Evolutionary conservation across 2,329 filamentous ascomycete genomes (phyloP).

Genomic region (Penicillium italicum): DNA sequence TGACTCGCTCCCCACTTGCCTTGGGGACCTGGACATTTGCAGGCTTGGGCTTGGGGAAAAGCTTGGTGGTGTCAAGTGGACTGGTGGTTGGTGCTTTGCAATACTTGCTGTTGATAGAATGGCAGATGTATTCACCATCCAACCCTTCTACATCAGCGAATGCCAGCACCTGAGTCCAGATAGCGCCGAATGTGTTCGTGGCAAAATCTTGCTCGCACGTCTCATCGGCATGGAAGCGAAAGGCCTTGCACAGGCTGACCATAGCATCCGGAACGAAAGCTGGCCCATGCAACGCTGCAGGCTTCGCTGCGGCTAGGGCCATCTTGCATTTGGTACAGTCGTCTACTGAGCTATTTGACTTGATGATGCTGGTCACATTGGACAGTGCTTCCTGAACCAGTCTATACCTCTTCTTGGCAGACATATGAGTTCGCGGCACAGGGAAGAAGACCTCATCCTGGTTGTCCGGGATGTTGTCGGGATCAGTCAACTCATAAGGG

Average conservation of each 20-base stretch:
- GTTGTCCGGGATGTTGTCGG: slow-evolving; percentile 50
- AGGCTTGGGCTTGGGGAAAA: slow-evolving; percentile 57
- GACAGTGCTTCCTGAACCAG: slow-evolving; percentile 43
- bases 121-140: slow-evolving; percentile 58
- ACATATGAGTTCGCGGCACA: slow-evolving; percentile 45
- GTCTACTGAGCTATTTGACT: slow-evolving; percentile 35
- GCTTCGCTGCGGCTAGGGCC: slow-evolving; percentile 50
- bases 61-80: slow-evolving; percentile 43
- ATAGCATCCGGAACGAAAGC: slow-evolving; percentile 50
- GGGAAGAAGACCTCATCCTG: slow-evolving; percentile 53
- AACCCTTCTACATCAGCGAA: slow-evolving; percentile 52
- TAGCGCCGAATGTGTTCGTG: slow-evolving; percentile 49
- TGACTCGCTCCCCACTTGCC: slow-evolving; percentile 53
- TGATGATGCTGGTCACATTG: slow-evolving; percentile 47
- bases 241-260: slow-evolving; percentile 50
- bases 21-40: slow-evolving; percentile 42
- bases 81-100: slow-evolving; percentile 48
- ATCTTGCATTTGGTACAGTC: slow-evolving; percentile 55
- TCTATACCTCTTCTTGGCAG: slow-evolving; percentile 36
- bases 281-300: slow-evolving; percentile 50
- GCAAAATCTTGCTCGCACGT: slow-evolving; percentile 50
- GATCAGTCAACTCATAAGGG: slow-evolving; percentile 54
- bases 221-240: slow-evolving; percentile 45
- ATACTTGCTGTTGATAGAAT: slow-evolving; percentile 47
- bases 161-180: slow-evolving; percentile 57